phyloP scores from a whole-genome alignment of 257 asterid species.

The Solanum sparsipilum region DNA sequence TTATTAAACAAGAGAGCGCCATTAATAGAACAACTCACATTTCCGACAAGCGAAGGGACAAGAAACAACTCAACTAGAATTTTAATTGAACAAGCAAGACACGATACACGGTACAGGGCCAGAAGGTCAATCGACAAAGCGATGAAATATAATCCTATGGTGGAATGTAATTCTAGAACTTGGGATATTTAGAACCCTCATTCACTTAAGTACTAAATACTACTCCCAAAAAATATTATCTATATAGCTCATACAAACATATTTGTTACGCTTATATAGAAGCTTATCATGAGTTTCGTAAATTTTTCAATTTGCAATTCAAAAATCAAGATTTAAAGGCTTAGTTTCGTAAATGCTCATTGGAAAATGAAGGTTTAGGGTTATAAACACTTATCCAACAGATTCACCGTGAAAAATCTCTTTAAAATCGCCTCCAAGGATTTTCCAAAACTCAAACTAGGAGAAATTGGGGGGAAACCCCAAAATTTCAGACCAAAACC shows the following conservation, averaged over 20 bases:
- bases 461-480: background rate
- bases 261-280: too few species aligned
- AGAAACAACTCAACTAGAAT: background rate
- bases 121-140: background rate
- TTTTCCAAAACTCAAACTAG: background rate
- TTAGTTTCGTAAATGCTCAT: background rate
- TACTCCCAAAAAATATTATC: background rate
- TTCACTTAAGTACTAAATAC: background rate
- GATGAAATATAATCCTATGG: too few species aligned
- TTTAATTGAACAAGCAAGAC: background rate
- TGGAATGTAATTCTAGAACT: too few species aligned
- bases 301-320: background rate
- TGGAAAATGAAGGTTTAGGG: background rate
- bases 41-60: background rate
- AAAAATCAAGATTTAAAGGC: background rate
- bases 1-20: background rate
- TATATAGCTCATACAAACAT: background rate
- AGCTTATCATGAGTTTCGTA: background rate
- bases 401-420: background rate
- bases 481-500: background rate
- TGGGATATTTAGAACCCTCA: background rate
- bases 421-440: background rate
- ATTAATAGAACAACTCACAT: background rate
- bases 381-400: background rate
- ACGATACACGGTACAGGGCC: background rate